phyloP scores from a whole-genome alignment of 768 basidiomycete species.

The Lyophyllum semitale region DNA sequence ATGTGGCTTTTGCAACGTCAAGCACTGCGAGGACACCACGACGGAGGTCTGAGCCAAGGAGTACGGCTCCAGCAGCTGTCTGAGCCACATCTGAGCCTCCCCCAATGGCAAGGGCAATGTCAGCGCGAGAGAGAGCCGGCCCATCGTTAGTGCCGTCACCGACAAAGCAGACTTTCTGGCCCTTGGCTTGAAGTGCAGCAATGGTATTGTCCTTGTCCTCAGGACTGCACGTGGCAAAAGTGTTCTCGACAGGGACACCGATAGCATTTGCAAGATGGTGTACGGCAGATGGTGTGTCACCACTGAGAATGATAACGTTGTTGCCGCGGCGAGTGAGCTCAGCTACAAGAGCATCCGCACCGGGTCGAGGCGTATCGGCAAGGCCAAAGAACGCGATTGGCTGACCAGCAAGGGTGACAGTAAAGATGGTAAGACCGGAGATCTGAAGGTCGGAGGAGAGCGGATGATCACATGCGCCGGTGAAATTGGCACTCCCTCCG shows the following conservation, averaged over 20 bases:
- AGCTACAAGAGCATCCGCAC: slow-evolving; percentile 36
- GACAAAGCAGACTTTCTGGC: slow-evolving; percentile 38
- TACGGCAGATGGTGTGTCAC: slow-evolving; percentile 49
- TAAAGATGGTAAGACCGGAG: slow-evolving; percentile 33
- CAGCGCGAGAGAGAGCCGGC: slow-evolving; percentile 50
- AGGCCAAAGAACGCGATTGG: slow-evolving; percentile 38
- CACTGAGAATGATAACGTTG: slow-evolving; percentile 48
- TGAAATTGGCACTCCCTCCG: slow-evolving; percentile 35
- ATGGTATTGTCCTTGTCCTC: slow-evolving; percentile 43
- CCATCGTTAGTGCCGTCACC: slow-evolving; percentile 60
- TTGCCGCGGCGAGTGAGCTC: slow-evolving; percentile 35
- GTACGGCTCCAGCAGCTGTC: slow-evolving; percentile 47
- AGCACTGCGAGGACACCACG: slow-evolving; percentile 28
- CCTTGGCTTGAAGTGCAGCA: slow-evolving; percentile 24
- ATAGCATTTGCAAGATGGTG: slow-evolving; percentile 26
- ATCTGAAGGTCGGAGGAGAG: background rate
- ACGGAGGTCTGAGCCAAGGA: slow-evolving; percentile 32
- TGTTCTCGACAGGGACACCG: slow-evolving; percentile 35
- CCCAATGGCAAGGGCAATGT: slow-evolving; percentile 43
- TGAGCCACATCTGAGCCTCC: slow-evolving; percentile 36
- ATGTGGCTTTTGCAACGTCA: background rate
- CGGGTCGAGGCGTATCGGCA: slow-evolving; percentile 46
- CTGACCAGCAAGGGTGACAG: slow-evolving; percentile 28
- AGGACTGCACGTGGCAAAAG: slow-evolving; percentile 45
- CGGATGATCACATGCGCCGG: background rate